Conservation (phyloP, 306 rosid genomes). For the Pterocarpus macrocarpus region DNA sequence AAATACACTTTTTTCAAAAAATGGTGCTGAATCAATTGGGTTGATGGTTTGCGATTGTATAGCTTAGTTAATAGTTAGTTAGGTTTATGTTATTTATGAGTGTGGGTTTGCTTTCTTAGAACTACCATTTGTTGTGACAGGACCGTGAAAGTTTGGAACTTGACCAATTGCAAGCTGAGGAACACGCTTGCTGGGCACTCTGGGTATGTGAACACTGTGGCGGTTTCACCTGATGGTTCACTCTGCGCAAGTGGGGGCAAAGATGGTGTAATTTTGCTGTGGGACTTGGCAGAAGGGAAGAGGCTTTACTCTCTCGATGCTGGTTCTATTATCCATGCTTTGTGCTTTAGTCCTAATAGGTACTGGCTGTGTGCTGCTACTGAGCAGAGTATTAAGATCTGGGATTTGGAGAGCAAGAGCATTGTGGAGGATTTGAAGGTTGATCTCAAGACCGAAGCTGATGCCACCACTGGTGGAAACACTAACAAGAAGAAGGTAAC, state of each 20-base stretch:
- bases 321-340: slow-evolving; percentile 66
- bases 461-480: slow-evolving; percentile 58
- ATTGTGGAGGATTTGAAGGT: slow-evolving; percentile 83
- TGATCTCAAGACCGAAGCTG: slow-evolving; percentile 77
- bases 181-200: slow-evolving; percentile 67
- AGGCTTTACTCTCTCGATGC: slow-evolving; percentile 74
- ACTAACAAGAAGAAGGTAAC: slow-evolving; percentile 71
- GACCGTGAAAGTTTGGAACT: slow-evolving; percentile 81
- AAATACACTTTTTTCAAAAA: no score
- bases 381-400: slow-evolving; percentile 82
- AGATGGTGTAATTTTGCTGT: slow-evolving; percentile 77
- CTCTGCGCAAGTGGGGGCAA: slow-evolving; percentile 87
- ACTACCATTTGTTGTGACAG: slow-evolving; percentile 24
- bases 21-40: background rate
- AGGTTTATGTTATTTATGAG: background rate
- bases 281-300: slow-evolving; percentile 91
- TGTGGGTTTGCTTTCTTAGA: background rate
- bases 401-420: slow-evolving; percentile 89
- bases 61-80: background rate
- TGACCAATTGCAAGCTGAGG: slow-evolving; percentile 75
- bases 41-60: no score
- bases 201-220: slow-evolving; percentile 80
- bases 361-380: slow-evolving; percentile 92
- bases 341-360: slow-evolving; percentile 85
- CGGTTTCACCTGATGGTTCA: slow-evolving; percentile 84